Evolutionary conservation across 2,329 filamentous ascomycete species (phyloP).

Genomic region (Trichoderma atroviride): DNA sequence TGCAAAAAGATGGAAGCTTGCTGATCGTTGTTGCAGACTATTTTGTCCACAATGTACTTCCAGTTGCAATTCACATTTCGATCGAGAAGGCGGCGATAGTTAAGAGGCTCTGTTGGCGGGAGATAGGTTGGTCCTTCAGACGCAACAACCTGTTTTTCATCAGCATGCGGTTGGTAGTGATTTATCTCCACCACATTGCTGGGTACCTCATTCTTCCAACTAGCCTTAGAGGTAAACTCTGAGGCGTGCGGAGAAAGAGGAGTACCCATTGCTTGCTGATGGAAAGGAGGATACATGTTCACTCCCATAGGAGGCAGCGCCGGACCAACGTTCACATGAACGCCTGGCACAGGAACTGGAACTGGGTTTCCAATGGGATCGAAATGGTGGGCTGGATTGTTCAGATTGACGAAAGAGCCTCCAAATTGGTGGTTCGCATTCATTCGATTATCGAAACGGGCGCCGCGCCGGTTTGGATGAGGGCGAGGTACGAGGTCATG

Average conservation of each 20-base stretch:
- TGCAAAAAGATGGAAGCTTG: slow-evolving; percentile 98
- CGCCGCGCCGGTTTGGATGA: slow-evolving; percentile 47
- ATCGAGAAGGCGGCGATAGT: slow-evolving; percentile 93
- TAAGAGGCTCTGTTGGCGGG: slow-evolving; percentile 85
- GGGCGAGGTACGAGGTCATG: slow-evolving; percentile 52
- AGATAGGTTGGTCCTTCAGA: slow-evolving; percentile 75
- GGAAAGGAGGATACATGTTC: slow-evolving; percentile 52
- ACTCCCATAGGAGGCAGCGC: slow-evolving; percentile 45
- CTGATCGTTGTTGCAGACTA: slow-evolving; percentile 98
- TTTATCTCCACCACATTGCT: slow-evolving; percentile 30
- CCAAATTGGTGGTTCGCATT: slow-evolving; percentile 40
- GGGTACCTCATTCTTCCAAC: slow-evolving; percentile 59
- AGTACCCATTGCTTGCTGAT: slow-evolving; percentile 62
- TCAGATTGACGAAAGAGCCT: slow-evolving; percentile 40
- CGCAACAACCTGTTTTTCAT: slow-evolving; percentile 46
- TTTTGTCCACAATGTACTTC: slow-evolving; percentile 99
- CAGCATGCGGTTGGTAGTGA: slow-evolving; percentile 22
- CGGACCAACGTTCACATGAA: slow-evolving; percentile 40
- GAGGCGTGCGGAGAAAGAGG: slow-evolving; percentile 72
- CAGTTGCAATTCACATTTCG: slow-evolving; percentile 97
- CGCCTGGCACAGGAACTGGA: slow-evolving; percentile 30
- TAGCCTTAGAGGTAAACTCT: slow-evolving; percentile 66
- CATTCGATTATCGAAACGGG: slow-evolving; percentile 52
- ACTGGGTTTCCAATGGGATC: slow-evolving; percentile 44
- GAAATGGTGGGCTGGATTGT: slow-evolving; percentile 38